A percentile compares a stretch with the other conserved stretches of the same genome.
These are phyloP conservation scores for Cicer chorassanicum DNA, from an alignment of 306 rosid genomes.

Conservation along the genomic window DNA sequence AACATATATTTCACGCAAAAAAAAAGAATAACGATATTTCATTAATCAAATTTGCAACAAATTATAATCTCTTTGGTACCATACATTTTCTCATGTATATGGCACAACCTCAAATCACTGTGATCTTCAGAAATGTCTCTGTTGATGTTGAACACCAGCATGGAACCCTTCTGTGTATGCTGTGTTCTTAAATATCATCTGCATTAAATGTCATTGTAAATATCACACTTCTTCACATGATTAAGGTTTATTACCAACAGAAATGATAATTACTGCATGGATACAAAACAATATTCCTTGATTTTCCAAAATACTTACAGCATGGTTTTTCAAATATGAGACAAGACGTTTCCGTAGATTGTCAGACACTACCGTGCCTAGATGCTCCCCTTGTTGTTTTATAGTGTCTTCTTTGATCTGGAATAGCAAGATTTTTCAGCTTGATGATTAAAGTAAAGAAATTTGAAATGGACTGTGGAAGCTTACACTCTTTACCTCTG, in stretches of 20 bases:
- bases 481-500: background rate
- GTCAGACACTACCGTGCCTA: conserved; percentile 55
- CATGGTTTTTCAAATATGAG: conserved; percentile 60
- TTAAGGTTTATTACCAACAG: background rate
- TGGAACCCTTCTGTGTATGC: conserved; percentile 87
- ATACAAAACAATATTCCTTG: conserved; percentile 6
- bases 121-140: conserved; percentile 47
- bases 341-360: conserved; percentile 50
- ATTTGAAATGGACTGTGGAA: conserved; percentile 51
- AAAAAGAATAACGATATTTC: background rate
- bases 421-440: conserved; percentile 26
- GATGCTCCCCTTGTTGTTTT: conserved; percentile 56
- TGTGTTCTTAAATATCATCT: conserved; percentile 68
- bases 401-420: conserved; percentile 64
- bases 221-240: conserved; percentile 12
- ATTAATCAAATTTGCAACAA: conserved; percentile 3
- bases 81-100: background rate
- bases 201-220: conserved; percentile 30
- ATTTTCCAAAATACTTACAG: conserved; percentile 52
- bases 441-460: background rate
- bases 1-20: background rate
- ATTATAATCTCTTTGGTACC: background rate
- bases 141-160: conserved; percentile 59
- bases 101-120: background rate
- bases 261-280: background rate